Conservation (phyloP, 2,329 filamentous ascomycete species). For the Aureobasidium sp. region DNA sequence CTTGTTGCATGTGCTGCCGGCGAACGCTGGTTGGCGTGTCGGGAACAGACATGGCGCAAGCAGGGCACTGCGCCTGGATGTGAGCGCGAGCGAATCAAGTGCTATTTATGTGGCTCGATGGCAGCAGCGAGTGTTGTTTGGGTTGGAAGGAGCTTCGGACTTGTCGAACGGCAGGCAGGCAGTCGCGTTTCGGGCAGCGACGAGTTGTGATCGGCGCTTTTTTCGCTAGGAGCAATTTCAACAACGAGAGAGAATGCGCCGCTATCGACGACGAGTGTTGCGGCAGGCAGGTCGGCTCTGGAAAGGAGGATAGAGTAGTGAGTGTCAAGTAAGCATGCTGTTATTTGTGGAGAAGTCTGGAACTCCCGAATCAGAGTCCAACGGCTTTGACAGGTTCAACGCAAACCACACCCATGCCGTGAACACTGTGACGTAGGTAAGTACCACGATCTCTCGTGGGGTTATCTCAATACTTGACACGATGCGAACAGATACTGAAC, state of each 20-base stretch:
- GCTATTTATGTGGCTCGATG: no score
- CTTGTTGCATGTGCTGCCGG: conserved; percentile 35
- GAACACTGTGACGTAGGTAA: conserved; percentile 13
- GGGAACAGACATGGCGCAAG: conserved; percentile 34
- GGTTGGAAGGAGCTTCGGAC: no score
- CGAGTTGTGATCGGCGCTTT: not conserved
- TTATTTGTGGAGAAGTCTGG: not conserved
- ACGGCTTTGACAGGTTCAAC: no score
- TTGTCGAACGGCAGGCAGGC: no score
- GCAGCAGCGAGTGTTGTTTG: no score
- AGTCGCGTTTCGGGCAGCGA: no score
- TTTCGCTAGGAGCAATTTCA: not conserved
- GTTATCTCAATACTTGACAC: conserved; percentile 20
- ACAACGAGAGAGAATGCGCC: not conserved
- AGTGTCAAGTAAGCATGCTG: not conserved
- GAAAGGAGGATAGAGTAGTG: not conserved
- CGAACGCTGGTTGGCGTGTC: conserved; percentile 45
- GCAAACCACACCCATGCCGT: no score
- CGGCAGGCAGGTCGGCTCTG: not conserved
- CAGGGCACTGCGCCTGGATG: not conserved
- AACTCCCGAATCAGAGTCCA: no score
- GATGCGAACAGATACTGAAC: conserved; percentile 16
- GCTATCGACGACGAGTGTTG: not conserved
- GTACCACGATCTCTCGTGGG: not conserved
- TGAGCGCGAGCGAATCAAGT: not conserved